Percentiles rank a stretch among this genome's conserved stretches.
Conservation (phyloP, 768 basidiomycete genomes). For the Auricularia heimuer region DNA sequence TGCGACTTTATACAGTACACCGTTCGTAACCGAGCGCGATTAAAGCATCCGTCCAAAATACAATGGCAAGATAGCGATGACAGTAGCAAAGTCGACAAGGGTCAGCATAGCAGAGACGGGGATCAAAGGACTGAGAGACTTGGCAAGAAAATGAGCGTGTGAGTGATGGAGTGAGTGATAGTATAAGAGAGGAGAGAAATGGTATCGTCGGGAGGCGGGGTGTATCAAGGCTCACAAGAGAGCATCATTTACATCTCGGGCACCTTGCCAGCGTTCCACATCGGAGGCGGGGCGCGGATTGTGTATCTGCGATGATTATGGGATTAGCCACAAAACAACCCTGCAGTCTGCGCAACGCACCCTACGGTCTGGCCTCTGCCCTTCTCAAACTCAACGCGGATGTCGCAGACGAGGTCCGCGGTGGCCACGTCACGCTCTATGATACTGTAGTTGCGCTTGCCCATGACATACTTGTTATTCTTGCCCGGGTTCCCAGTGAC, state of each 20-base stretch:
- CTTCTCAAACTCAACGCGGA: slow-evolving; percentile 78
- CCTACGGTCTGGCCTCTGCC: slow-evolving; percentile 74
- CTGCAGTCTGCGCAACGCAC: slow-evolving; percentile 30
- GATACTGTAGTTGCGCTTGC: slow-evolving; percentile 78
- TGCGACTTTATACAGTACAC: no score
- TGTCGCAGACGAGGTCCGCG: slow-evolving; percentile 68
- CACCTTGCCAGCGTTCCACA: slow-evolving; percentile 18
- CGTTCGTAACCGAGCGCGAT: no score
- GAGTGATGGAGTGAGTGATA: no score
- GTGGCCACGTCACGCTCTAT: slow-evolving; percentile 47
- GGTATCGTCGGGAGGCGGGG: no score
- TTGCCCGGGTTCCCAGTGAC: slow-evolving; percentile 49
- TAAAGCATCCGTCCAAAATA: no score
- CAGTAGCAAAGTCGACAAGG: no score
- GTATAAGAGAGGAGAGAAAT: no score
- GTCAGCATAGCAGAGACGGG: no score
- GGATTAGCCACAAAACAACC: background rate
- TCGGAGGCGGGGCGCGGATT: slow-evolving; percentile 34
- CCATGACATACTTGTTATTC: slow-evolving; percentile 79
- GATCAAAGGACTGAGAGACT: no score
- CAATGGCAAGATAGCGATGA: no score
- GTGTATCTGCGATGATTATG: slow-evolving; percentile 28
- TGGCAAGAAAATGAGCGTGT: no score
- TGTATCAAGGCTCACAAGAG: no score
- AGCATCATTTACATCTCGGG: background rate